Evolutionary conservation across 768 basidiomycete species (phyloP), one percentile per base, ranked within the genome.

Genomic region (Naganishia antarctica): DNA sequence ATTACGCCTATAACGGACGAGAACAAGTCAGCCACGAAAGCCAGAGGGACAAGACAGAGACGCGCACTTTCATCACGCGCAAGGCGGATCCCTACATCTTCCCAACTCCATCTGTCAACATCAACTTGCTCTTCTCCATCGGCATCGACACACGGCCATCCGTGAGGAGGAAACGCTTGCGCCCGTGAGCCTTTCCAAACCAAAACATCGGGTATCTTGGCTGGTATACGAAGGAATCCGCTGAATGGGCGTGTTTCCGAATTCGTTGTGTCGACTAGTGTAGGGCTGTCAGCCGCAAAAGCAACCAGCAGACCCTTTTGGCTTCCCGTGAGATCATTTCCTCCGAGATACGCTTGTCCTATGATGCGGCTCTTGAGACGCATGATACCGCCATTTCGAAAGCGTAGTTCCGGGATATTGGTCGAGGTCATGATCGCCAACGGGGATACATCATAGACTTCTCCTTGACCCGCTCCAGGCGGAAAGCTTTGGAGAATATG

Each of bases 91-190:
- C 53, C 53, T 3, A 25, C 34, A 21, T 57, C 53, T 26, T 57
- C n/a, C 53, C 53, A 57, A 41, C 21, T 23, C 53, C 53, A 57
- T 40, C 32, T 57, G 37, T 57, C 53, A 29, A 57, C 26, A 16
- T 57, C 53, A 13, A 57, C 53, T 34, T 57, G 53, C 15, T 57
- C 53, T 25, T 57, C 53, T 15, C 34, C 53, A 34, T 57, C 53
- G 21, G 23, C 37, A 18, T 57, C 53, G 23, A 26, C 37, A 15
- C 23, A 41, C 12, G 53, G 53, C 53, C 53, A 57, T 6, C 32
- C 34, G 6, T 57, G 23, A 13, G 53, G 34, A 4, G 53, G 34
- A 21, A 40, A 23, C 2, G 53, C 13, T 21, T 57, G 53, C 8
- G 9, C 4, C 34, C 53, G 37, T 4, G 37, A 23, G 0, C 53